Evolutionary conservation across 176 grass and related monocot genomes (phyloP).

Genomic region (Musa troglodytarum): DNA sequence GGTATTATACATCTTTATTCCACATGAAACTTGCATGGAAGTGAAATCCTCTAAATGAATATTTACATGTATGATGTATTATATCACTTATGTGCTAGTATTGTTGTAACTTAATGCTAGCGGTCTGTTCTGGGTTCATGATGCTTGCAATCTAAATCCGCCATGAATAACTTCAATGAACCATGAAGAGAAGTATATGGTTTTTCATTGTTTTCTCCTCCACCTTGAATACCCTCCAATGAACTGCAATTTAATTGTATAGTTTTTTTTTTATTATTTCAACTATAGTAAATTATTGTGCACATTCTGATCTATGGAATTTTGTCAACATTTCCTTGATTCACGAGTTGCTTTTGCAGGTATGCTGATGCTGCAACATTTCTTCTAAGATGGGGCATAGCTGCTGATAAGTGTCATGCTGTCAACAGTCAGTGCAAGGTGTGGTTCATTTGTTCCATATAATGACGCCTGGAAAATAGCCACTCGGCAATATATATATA

Average conservation of each 20-base stretch:
- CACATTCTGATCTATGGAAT: neutral
- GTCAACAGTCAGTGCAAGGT: conserved; percentile 99
- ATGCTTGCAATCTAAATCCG: neutral
- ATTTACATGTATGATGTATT: too few relatives aligned
- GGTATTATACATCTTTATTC: too few relatives aligned
- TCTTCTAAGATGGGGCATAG: conserved; percentile 68
- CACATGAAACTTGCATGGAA: too few relatives aligned
- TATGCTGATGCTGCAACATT: conserved; percentile 79
- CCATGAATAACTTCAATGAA: neutral
- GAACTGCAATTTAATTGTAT: neutral
- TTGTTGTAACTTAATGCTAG: too few relatives aligned
- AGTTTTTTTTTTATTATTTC: neutral
- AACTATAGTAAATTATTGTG: neutral
- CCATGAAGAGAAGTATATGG: neutral
- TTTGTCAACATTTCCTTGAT: conserved; percentile 1
- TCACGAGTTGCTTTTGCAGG: conserved; percentile 20
- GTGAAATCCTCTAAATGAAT: too few relatives aligned
- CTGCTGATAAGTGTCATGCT: conserved; percentile 95
- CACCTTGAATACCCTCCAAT: neutral
- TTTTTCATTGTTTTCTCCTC: neutral
- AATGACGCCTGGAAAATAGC: conserved; percentile 5
- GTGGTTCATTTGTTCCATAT: conserved; percentile 1
- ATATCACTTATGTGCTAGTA: too few relatives aligned
- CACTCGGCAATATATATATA: neutral
- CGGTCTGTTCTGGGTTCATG: neutral